Conservation (phyloP, 768 basidiomycete genomes). For the Suillus subluteus region DNA sequence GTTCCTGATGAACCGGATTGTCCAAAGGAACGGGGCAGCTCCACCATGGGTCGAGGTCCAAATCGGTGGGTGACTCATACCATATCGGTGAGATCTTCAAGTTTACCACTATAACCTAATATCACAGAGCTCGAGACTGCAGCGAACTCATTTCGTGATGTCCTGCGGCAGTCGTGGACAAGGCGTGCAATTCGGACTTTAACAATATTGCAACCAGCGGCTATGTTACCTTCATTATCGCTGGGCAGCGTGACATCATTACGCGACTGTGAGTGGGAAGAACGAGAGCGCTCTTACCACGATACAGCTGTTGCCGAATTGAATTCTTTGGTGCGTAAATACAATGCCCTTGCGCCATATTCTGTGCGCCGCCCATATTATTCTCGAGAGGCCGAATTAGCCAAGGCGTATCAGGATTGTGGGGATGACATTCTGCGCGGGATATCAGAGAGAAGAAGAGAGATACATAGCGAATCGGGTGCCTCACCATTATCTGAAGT, state of each 20-base stretch:
- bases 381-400: conserved; percentile 59
- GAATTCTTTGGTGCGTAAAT: conserved; percentile 75
- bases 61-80: conserved; percentile 47
- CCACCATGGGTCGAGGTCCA: conserved; percentile 90
- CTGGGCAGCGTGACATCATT: conserved; percentile 43
- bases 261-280: conserved; percentile 74
- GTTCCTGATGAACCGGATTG: conserved; percentile 84
- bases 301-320: conserved; percentile 69
- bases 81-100: conserved; percentile 3
- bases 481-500: conserved; percentile 7
- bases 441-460: conserved; percentile 33
- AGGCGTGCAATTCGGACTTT: conserved; percentile 72
- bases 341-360: conserved; percentile 81
- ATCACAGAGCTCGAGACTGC: conserved; percentile 67
- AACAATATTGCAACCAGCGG: conserved; percentile 45
- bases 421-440: conserved; percentile 55
- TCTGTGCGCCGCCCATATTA: conserved; percentile 71
- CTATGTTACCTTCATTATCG: conserved; percentile 40
- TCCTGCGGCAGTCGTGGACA: conserved; percentile 71
- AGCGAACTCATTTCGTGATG: conserved; percentile 61
- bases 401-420: conserved; percentile 51
- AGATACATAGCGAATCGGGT: neutral
- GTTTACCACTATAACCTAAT: conserved; percentile 11
- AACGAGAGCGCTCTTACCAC: conserved; percentile 68
- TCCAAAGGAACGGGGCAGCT: conserved; percentile 78